Percentiles rank a stretch among this genome's conserved stretches.
Conservation (phyloP, 2,329 filamentous ascomycete species). For the Harringtonia lauricola region DNA sequence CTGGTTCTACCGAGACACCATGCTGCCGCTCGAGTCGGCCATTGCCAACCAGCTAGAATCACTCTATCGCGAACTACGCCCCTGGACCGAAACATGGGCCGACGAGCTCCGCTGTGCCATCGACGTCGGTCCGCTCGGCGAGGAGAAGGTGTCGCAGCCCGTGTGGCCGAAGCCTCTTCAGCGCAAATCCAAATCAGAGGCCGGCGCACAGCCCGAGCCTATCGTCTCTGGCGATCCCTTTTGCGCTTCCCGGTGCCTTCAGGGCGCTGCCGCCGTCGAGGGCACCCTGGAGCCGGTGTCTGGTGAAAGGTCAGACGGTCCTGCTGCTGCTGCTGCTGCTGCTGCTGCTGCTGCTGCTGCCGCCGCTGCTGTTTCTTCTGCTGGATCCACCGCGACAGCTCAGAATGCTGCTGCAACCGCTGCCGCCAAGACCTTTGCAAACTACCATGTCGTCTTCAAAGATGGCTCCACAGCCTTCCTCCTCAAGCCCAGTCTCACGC, state of each 20-base stretch:
- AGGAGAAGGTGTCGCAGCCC: conserved; percentile 78
- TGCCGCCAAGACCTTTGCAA: conserved; percentile 48
- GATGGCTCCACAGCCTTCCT: conserved; percentile 69
- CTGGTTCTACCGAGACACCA: conserved; percentile 95
- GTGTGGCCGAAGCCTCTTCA: conserved; percentile 59
- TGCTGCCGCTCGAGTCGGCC: conserved; percentile 75
- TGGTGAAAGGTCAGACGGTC: not conserved
- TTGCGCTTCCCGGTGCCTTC: conserved; percentile 49
- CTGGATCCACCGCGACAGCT: conserved; percentile 25
- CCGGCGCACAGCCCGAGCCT: conserved; percentile 21
- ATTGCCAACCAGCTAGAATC: conserved; percentile 87
- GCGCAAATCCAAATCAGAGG: conserved; percentile 21
- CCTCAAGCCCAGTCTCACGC: conserved; percentile 72
- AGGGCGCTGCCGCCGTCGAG: conserved; percentile 46
- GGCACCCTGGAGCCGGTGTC: conserved; percentile 29
- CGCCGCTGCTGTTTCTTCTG: not conserved
- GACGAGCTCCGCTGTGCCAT: conserved; percentile 86
- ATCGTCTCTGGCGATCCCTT: conserved; percentile 42
- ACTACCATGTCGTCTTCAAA: conserved; percentile 79
- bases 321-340: conserved; percentile 7
- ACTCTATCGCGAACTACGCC: conserved; percentile 77
- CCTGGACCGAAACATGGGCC: conserved; percentile 85
- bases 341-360: conserved; percentile 26
- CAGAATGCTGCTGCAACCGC: conserved; percentile 25
- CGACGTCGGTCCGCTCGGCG: conserved; percentile 78